Evolutionary conservation across 139 green algal genomes (phyloP), one percentile per base, ranked within the genome.

Genomic region (Volvox reticuliferus): DNA sequence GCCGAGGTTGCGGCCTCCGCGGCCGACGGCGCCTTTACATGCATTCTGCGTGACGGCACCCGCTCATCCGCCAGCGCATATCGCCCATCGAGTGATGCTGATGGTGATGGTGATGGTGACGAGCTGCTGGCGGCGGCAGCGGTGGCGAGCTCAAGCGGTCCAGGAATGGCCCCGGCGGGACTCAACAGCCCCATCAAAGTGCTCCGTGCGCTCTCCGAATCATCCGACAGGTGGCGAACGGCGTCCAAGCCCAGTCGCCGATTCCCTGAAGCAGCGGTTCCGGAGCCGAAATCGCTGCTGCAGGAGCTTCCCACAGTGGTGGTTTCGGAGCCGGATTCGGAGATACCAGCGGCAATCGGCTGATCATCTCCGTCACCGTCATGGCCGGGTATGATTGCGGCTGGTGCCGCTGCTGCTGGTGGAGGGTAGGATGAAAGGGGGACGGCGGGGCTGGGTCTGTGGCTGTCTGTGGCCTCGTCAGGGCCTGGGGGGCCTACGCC

Each of bases 151-250:
- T 83, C 9, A 73, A 90, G 50, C 3, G 86, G 86, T 55, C 86
- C 86, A 1, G 86, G 86, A 32, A 90, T 50, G 30, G 12, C 20
- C 12, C 73, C 73, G 13, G 2, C 44, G 0, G 86, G 86, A 55
- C 73, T 90, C 14, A 90, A 21, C 50, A 90, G 73, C 20, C 86
- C 86, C 86, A 77, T 36, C 30, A 90, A 69, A 2, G 86, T 55
- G n/a, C 13, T 1, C 44, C 86, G 50, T 6, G 73, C 86, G 21
- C 35, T 55, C 50, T 90, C 86, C 20, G 50, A n/a, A 14, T 83
- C 86, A 21, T 6, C 12, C 19, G 86, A 50, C 50, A 90, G 50
- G 12, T 19, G 0, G 1, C 86, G 30, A 2, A 55, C 86, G 20
- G 50, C 71, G 1, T 36, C 50, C 50, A 90, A 30, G 28, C 67